Base-by-base conservation (phyloP, 202 grass and related monocot genomes). In the Carex arenaria region DNA sequence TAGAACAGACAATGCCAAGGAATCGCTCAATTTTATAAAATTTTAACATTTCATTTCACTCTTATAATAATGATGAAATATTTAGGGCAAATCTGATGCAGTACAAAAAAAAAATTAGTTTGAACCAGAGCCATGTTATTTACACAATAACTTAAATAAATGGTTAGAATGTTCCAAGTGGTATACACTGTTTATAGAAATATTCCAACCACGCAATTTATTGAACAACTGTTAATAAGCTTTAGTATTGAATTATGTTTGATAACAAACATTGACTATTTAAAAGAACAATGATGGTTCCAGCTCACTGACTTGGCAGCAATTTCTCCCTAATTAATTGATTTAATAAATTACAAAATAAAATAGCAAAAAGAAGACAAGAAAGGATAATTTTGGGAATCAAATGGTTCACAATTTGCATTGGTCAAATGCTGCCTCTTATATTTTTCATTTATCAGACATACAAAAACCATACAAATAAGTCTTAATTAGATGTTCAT, bases 281-380 rank as follows among this genome's bases (percentile, higher is more conserved):
- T 72, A 49, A 49, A 72, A 51, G 19, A 76, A 76, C 23, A 76
- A 76, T 32, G 23, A 76, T 42, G 13, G 51, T 76, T 76, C 20
- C 72, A 76, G 23, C 51, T 76, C 56, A 56, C 8, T 56, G 47
- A 53, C 70, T 54, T 31, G 13, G 7, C 23, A 76, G 2, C 26
- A 76, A 78, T 17, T 78, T 40, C 31, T 78, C 28, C 17, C n/a
- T 53, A 52, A 28, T 53, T 74, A 53, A 74, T 74, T 30, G 4
- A 7, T 40, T 40, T 40, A 40, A 40, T 5, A 40, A 56, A 36
- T 77, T 36, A 36, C 31, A 36, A 59, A 60, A 57, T 52, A 78
- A 78, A 78, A 60, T 78, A 5, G 15, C 3, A 5, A 70, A 72
- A 7, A 59, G 12, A 78, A 59, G 7, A 19, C 15, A n/a, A 36